phyloP scores from a whole-genome alignment of 2,329 filamentous ascomycete genomes.

The Plectosphaerella cucumerina region DNA sequence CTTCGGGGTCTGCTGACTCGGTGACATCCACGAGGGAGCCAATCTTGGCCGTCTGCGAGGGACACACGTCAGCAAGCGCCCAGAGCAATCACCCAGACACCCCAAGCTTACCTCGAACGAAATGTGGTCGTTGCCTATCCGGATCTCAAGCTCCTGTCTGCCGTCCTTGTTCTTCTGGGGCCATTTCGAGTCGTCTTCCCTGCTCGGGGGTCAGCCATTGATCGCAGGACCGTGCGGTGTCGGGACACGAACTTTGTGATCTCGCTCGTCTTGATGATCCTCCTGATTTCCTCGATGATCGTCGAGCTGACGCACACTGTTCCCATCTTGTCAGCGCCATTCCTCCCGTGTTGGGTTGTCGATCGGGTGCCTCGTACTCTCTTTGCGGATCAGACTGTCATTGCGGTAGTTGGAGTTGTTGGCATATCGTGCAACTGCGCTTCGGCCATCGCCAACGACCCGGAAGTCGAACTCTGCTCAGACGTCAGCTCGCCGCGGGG shows the following conservation, averaged over 20 bases:
- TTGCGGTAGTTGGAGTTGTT: conserved; percentile 99
- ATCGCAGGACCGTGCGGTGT: conserved; percentile 17
- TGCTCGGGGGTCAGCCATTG: conserved; percentile 29
- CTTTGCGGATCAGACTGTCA: conserved; percentile 97
- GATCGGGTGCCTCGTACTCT: conserved; percentile 62
- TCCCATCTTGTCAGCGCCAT: conserved; percentile 1
- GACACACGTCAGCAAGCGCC: not conserved
- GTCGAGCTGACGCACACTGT: conserved; percentile 93
- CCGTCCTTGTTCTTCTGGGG: conserved; percentile 99
- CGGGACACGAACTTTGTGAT: conserved; percentile 74
- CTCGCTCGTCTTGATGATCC: conserved; percentile 94
- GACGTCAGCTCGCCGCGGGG: conserved; percentile 11
- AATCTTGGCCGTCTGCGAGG: conserved; percentile 87
- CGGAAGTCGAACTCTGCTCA: conserved; percentile 91
- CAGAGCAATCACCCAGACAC: not conserved
- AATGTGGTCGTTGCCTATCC: conserved; percentile 91
- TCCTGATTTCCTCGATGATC: conserved; percentile 90
- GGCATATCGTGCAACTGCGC: conserved; percentile 90
- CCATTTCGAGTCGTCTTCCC: conserved; percentile 98
- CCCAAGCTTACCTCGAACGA: conserved; percentile 76
- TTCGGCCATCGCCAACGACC: conserved; percentile 85
- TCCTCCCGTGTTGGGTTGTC: not conserved
- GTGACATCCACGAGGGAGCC: conserved; percentile 95
- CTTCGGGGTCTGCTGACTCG: conserved; percentile 92
- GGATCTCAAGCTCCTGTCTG: conserved; percentile 91